Conservation (phyloP, 2,329 filamentous ascomycete species). For the Trichoderma sp. region DNA sequence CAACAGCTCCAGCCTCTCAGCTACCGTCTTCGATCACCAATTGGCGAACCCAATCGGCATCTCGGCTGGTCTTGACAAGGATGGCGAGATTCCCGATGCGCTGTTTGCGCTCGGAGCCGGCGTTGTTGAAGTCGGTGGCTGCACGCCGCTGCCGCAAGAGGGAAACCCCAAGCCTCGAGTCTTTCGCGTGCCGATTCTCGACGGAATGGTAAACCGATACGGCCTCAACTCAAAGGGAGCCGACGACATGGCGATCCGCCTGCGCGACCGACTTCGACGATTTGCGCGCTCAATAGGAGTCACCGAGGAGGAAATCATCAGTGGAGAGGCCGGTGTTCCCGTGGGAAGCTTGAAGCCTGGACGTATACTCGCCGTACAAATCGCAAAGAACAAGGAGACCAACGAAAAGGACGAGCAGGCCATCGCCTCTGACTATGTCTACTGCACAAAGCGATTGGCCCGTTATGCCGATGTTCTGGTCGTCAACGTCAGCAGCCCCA, state of each 20-base stretch:
- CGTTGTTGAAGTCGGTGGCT: conserved; percentile 88
- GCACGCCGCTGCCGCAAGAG: conserved; percentile 80
- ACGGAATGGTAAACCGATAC: conserved; percentile 92
- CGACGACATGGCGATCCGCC: conserved; percentile 75
- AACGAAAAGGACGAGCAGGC: conserved; percentile 81
- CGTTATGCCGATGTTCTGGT: conserved; percentile 94
- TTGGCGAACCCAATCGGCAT: conserved; percentile 88
- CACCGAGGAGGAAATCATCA: conserved; percentile 69
- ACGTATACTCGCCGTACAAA: conserved; percentile 80
- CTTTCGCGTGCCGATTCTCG: conserved; percentile 78
- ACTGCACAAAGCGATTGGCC: conserved; percentile 78
- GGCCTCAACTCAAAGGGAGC: conserved; percentile 91
- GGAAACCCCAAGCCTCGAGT: conserved; percentile 88
- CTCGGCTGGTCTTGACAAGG: conserved; percentile 93
- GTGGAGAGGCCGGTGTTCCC: conserved; percentile 74
- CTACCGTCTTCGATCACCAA: conserved; percentile 69
- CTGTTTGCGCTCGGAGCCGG: conserved; percentile 82
- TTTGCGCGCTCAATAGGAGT: conserved; percentile 73
- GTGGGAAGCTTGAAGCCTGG: conserved; percentile 77
- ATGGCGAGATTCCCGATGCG: conserved; percentile 81
- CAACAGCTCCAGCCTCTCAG: conserved; percentile 34
- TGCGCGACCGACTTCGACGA: conserved; percentile 73
- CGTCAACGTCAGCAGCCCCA: conserved; percentile 95
- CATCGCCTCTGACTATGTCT: conserved; percentile 79
- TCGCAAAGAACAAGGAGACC: conserved; percentile 95